Conservation (phyloP, 2,329 filamentous ascomycete genomes). For the Fusarium longipes region DNA sequence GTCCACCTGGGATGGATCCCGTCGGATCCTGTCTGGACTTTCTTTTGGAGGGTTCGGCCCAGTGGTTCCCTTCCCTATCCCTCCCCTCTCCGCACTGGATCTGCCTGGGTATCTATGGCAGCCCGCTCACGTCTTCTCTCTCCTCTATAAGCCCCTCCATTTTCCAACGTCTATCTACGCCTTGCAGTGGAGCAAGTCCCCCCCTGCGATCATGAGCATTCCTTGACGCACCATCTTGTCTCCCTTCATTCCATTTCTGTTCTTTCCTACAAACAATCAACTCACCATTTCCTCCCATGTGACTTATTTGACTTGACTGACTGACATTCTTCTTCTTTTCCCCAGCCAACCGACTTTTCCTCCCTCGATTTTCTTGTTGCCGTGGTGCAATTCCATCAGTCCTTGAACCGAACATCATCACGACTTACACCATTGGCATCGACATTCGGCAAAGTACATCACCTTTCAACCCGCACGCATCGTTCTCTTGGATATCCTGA, state of each 20-base stretch:
- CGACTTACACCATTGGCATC: slow-evolving; percentile 38
- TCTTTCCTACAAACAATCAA: slow-evolving; percentile 41
- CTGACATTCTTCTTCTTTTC: slow-evolving; percentile 36
- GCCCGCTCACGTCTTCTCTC: slow-evolving; percentile 2
- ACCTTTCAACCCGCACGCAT: background rate
- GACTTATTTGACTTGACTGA: slow-evolving; percentile 17
- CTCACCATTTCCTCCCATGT: slow-evolving; percentile 24
- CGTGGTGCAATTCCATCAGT: slow-evolving; percentile 23
- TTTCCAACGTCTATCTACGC: slow-evolving; percentile 20
- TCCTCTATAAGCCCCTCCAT: slow-evolving; percentile 18
- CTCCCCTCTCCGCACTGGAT: slow-evolving; percentile 14
- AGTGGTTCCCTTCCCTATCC: slow-evolving; percentile 1
- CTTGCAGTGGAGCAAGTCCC: slow-evolving; percentile 35
- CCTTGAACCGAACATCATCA: slow-evolving; percentile 13
- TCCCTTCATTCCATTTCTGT: slow-evolving; percentile 47
- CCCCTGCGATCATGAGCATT: slow-evolving; percentile 41
- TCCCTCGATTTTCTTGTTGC: slow-evolving; percentile 24
- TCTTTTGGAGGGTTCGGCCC: slow-evolving; percentile 13
- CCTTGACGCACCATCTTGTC: slow-evolving; percentile 38
- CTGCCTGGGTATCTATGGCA: background rate
- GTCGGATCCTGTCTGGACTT: background rate
- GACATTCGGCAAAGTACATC: slow-evolving; percentile 1
- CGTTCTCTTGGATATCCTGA: slow-evolving; percentile 41
- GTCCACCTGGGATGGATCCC: background rate
- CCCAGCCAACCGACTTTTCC: slow-evolving; percentile 36